Conservation (phyloP, 768 basidiomycete genomes). For the Lyophyllum shimeji region DNA sequence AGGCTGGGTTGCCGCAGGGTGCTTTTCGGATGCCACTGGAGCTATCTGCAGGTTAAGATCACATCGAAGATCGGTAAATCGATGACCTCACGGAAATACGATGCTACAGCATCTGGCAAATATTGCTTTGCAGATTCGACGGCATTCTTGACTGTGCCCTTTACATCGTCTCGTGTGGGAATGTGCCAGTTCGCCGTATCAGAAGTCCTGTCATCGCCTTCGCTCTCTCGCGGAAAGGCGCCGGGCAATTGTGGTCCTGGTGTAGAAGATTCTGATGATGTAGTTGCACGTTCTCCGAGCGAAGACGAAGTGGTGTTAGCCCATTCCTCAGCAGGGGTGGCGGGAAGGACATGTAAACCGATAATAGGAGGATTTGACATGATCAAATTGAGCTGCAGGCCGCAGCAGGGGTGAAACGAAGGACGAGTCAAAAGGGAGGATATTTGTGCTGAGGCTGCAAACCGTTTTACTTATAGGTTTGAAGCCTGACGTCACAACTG, state of each 20-base stretch:
- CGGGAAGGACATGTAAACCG: constrained; percentile 8
- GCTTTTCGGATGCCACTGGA: not conserved
- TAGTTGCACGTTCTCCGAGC: constrained; percentile 4
- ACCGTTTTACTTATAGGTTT: not conserved
- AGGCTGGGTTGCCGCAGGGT: not conserved
- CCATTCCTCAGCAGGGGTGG: constrained; percentile 17
- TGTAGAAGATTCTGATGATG: constrained; percentile 4
- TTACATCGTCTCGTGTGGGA: constrained; percentile 21
- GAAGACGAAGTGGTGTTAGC: constrained; percentile 8
- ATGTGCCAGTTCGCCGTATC: constrained; percentile 21
- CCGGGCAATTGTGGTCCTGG: constrained; percentile 18
- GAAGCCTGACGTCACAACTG: not conserved
- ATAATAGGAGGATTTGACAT: constrained; percentile 12
- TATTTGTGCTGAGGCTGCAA: not conserved
- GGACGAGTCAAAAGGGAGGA: not conserved
- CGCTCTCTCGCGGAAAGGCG: constrained; percentile 13
- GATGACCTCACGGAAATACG: constrained; percentile 16
- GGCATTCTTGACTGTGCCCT: constrained; percentile 18
- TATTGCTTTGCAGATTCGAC: constrained; percentile 22
- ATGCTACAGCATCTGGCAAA: constrained; percentile 12
- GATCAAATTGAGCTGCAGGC: too few relatives aligned
- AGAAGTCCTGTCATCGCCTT: not conserved
- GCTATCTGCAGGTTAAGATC: not conserved
- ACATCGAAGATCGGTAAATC: not conserved
- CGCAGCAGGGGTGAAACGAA: not conserved